Conservation (phyloP, 2,329 filamentous ascomycete genomes). For the Aspergillus sp. region DNA sequence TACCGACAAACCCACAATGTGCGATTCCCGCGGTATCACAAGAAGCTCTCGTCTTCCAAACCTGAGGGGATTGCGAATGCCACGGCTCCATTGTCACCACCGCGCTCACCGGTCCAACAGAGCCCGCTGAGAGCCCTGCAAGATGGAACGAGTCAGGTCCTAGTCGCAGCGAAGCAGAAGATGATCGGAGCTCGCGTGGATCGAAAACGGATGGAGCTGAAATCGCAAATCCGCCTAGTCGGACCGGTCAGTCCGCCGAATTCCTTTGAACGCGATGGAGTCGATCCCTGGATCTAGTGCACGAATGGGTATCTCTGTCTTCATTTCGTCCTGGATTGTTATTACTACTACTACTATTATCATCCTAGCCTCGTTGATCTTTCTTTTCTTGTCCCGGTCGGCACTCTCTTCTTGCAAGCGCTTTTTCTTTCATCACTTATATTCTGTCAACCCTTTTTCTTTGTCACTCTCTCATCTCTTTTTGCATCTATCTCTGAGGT, state of each 20-base stretch:
- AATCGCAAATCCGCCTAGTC: slow-evolving; percentile 42
- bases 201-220: slow-evolving; percentile 37
- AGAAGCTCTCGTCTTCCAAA: slow-evolving; percentile 2
- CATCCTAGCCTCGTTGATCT: not conserved
- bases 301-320: slow-evolving; percentile 1
- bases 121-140: slow-evolving; percentile 27
- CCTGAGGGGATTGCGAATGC: slow-evolving; percentile 5
- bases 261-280: slow-evolving; percentile 17
- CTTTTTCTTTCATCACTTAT: not conserved
- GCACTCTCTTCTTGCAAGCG: not conserved
- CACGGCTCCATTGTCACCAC: slow-evolving; percentile 18
- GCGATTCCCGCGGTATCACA: slow-evolving; percentile 20
- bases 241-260: slow-evolving; percentile 36
- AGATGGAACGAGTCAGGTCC: slow-evolving; percentile 26
- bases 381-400: not conserved
- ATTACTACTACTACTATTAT: slow-evolving; percentile 10
- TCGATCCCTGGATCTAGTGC: slow-evolving; percentile 32
- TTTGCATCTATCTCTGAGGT: slow-evolving; percentile 5
- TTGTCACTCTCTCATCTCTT: slow-evolving; percentile 3
- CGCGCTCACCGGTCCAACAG: slow-evolving; percentile 23
- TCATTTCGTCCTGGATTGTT: not conserved
- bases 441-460: not conserved
- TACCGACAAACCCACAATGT: slow-evolving; percentile 19
- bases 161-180: slow-evolving; percentile 33
- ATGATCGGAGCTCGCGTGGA: slow-evolving; percentile 35